Conservation (phyloP, 2,329 filamentous ascomycete species). For the Penicillium olsonii region DNA sequence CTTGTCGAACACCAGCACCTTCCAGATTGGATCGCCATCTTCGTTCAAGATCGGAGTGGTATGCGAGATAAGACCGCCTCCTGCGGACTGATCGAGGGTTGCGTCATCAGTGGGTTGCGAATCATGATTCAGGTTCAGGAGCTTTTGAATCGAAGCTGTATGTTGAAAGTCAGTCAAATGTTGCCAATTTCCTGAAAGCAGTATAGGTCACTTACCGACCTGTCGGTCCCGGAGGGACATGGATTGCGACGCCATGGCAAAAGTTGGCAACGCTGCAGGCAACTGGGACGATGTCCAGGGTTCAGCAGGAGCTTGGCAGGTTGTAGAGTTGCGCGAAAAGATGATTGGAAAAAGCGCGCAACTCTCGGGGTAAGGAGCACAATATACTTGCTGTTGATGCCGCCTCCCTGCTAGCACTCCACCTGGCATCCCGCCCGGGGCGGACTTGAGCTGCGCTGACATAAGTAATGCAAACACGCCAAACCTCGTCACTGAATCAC, state of each 20-base stretch:
- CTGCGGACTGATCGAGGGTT: slow-evolving; percentile 62
- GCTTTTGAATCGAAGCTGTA: slow-evolving; percentile 88
- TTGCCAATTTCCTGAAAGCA: background rate
- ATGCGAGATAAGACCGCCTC: slow-evolving; percentile 63
- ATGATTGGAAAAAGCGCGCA: background rate
- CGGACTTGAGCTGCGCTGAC: slow-evolving; percentile 24
- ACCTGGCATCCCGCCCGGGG: slow-evolving; percentile 24
- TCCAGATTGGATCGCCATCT: slow-evolving; percentile 94
- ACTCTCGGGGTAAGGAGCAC: slow-evolving; percentile 1
- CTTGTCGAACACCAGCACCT: slow-evolving; percentile 93
- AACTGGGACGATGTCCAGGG: slow-evolving; percentile 15
- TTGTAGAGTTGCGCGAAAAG: slow-evolving; percentile 9
- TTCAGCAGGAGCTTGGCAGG: slow-evolving; percentile 22
- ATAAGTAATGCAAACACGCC: slow-evolving; percentile 21
- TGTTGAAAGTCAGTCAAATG: slow-evolving; percentile 11
- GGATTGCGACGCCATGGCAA: slow-evolving; percentile 56
- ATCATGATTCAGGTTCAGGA: slow-evolving; percentile 89
- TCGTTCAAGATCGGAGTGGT: slow-evolving; percentile 79
- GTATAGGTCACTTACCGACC: slow-evolving; percentile 58
- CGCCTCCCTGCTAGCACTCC: slow-evolving; percentile 21
- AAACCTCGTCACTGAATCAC: slow-evolving; percentile 27
- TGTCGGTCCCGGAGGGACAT: slow-evolving; percentile 70
- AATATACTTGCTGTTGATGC: slow-evolving; percentile 16
- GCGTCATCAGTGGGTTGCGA: slow-evolving; percentile 55
- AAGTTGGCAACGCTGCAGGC: slow-evolving; percentile 14